Conservation (phyloP, 352 stramenopile genomes). For the Phytopythium sindhum region DNA sequence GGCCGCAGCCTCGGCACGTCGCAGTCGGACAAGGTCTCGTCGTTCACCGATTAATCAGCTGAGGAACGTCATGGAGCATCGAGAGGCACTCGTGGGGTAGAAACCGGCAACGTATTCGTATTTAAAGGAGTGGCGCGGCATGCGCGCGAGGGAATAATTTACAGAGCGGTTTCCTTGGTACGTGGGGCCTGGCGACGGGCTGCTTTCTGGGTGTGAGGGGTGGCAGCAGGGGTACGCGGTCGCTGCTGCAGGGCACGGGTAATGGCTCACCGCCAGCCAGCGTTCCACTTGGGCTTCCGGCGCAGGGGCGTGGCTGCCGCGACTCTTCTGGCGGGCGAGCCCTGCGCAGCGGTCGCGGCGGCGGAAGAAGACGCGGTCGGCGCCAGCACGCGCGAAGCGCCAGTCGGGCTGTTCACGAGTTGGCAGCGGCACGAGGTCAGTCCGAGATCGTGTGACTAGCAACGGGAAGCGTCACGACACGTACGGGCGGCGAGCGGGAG, state of each 20-base stretch:
- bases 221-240: not conserved
- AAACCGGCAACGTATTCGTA: not conserved
- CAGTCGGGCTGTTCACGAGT: not conserved
- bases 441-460: not conserved
- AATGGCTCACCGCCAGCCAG: constrained; percentile 45
- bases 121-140: constrained; percentile 1
- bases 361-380: constrained; percentile 10
- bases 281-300: constrained; percentile 59
- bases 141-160: constrained; percentile 5
- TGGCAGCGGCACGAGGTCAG: not conserved
- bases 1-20: not conserved
- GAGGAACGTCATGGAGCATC: no score
- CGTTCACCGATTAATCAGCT: not conserved
- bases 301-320: constrained; percentile 28
- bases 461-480: not conserved
- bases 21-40: not conserved
- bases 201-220: not conserved
- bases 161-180: constrained; percentile 7
- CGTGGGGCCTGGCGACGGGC: not conserved
- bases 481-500: constrained; percentile 36
- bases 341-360: constrained; percentile 9
- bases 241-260: not conserved
- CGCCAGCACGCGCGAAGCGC: constrained; percentile 34
- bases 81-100: not conserved
- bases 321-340: constrained; percentile 23